Percentiles rank a stretch among this genome's conserved stretches.
Evolutionary conservation across 1,284 basidiomycete species (phyloP).

Genomic region (Cutaneotrichosporon cavernicola): DNA sequence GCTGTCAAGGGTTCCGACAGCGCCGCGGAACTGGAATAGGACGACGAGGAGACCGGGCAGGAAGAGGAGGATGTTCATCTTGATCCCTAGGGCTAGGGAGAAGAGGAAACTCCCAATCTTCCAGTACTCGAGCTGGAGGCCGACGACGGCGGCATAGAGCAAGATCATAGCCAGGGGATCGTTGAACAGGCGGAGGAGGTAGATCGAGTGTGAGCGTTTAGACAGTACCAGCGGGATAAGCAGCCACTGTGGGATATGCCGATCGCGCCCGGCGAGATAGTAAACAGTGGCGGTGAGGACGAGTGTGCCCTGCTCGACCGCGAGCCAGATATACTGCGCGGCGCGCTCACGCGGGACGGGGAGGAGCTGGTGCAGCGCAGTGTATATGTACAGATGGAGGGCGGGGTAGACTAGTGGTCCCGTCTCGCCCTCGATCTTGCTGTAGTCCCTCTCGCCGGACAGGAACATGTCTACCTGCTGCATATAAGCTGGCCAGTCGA

Average conservation of each 20-base stretch:
- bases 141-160: conserved; percentile 54
- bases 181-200: conserved; percentile 88
- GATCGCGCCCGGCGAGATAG: conserved; percentile 54
- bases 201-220: conserved; percentile 93
- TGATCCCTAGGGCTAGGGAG: conserved; percentile 74
- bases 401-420: conserved; percentile 96
- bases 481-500: conserved; percentile 66
- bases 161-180: conserved; percentile 80
- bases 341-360: conserved; percentile 58
- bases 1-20: conserved; percentile 61
- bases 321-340: conserved; percentile 76
- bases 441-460: conserved; percentile 81
- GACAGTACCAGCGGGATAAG: conserved; percentile 76
- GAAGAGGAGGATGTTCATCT: conserved; percentile 96
- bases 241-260: conserved; percentile 69
- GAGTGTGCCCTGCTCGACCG: conserved; percentile 68
- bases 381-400: conserved; percentile 83
- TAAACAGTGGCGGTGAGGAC: conserved; percentile 69
- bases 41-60: conserved; percentile 81
- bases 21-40: conserved; percentile 70
- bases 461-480: conserved; percentile 77
- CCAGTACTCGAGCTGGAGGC: conserved; percentile 62
- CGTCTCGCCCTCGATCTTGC: conserved; percentile 81
- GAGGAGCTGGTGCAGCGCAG: conserved; percentile 63
- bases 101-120: conserved; percentile 28